phyloP scores from a whole-genome alignment of 106 monocot genomes.

The Dendrobium catenatum region DNA sequence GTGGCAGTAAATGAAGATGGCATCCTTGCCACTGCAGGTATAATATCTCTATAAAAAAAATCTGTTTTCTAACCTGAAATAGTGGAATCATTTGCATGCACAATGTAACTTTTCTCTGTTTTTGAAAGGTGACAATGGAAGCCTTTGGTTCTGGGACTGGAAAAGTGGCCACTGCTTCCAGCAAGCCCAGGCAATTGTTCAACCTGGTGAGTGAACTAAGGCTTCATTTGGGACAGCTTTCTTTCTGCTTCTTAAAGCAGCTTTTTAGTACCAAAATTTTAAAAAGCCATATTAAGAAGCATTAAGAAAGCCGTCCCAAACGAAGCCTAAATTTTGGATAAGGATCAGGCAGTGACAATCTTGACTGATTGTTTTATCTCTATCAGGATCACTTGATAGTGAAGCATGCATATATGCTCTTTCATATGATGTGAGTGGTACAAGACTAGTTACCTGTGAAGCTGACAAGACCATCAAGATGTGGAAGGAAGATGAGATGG shows the following conservation, averaged over 20 bases:
- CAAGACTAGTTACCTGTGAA: constrained; percentile 86
- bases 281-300: too few relatives aligned
- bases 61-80: background rate
- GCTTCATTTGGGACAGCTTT: too few relatives aligned
- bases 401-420: constrained; percentile 92
- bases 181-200: constrained; percentile 93
- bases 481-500: constrained; percentile 86
- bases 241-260: too few relatives aligned
- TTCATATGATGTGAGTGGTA: constrained; percentile 72
- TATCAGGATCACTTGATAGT: constrained; percentile 82
- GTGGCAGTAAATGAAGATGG: constrained; percentile 98
- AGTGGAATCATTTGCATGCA: background rate
- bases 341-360: too few relatives aligned
- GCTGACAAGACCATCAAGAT: constrained; percentile 95
- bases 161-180: constrained; percentile 94
- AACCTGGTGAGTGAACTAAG: constrained; percentile 55
- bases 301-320: too few relatives aligned
- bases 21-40: constrained; percentile 91
- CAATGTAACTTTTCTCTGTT: background rate
- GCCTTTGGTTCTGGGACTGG: constrained; percentile 99
- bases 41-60: background rate
- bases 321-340: too few relatives aligned
- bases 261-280: too few relatives aligned
- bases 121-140: constrained; percentile 89
- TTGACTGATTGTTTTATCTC: background rate